These are phyloP conservation scores for Naganishia onofrii DNA, from an alignment of 768 basidiomycete genomes.

Conservation along the genomic window DNA sequence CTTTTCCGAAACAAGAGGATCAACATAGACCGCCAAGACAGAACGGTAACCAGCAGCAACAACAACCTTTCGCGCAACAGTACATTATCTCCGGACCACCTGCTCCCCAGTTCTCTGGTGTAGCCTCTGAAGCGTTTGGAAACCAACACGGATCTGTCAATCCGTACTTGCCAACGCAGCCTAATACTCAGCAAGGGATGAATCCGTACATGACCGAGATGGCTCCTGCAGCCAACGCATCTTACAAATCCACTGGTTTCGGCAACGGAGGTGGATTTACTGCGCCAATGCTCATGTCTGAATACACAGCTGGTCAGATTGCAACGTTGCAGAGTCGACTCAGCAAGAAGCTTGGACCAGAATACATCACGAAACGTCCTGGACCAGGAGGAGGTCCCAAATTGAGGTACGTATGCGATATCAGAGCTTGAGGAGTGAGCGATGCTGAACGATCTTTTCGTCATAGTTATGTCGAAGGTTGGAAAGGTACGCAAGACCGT, in stretches of 20 bases:
- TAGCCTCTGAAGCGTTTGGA: slow-evolving; percentile 12
- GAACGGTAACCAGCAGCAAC: neutral
- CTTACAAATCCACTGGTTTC: slow-evolving; percentile 15
- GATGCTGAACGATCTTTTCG: neutral
- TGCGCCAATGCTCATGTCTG: slow-evolving; percentile 57
- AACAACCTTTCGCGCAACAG: slow-evolving; percentile 24
- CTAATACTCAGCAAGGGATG: neutral
- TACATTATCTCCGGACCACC: slow-evolving; percentile 18
- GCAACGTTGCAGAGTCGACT: slow-evolving; percentile 75
- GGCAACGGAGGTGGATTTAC: slow-evolving; percentile 21
- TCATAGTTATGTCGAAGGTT: slow-evolving; percentile 76
- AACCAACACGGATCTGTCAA: slow-evolving; percentile 17
- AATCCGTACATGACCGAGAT: slow-evolving; percentile 14
- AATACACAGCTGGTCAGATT: slow-evolving; percentile 66
- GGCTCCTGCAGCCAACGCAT: slow-evolving; percentile 18
- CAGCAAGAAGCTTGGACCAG: slow-evolving; percentile 85
- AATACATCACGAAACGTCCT: slow-evolving; percentile 82
- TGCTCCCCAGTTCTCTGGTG: neutral
- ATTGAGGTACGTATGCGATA: slow-evolving; percentile 27
- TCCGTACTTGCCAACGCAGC: slow-evolving; percentile 1
- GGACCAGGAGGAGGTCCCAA: slow-evolving; percentile 63
- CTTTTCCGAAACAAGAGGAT: neutral
- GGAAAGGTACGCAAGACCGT: slow-evolving; percentile 61
- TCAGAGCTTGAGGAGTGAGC: neutral
- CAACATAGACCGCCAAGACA: neutral